These are phyloP conservation scores for Paragyromitra xinjiangensis DNA, from an alignment of 495 filamentous ascomycete genomes.

Conservation along the genomic window DNA sequence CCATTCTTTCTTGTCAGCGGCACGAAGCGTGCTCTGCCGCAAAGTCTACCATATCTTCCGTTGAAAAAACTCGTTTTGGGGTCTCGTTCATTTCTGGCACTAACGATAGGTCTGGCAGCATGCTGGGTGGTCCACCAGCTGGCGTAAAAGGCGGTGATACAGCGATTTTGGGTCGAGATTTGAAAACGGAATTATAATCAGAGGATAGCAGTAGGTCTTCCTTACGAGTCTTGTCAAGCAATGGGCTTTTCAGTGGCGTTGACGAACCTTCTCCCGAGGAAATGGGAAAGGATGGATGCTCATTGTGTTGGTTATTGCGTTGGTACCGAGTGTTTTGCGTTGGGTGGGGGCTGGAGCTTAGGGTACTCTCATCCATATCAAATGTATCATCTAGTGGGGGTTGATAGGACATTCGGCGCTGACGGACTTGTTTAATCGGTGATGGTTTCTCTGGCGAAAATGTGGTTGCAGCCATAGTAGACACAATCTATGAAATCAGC, in stretches of 20 bases:
- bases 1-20: conserved; percentile 21
- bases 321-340: conserved; percentile 14
- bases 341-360: conserved; percentile 27
- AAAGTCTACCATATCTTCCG: conserved; percentile 32
- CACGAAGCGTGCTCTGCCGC: conserved; percentile 18
- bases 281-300: conserved; percentile 20
- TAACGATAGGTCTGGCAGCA: conserved; percentile 37
- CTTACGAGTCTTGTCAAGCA: conserved; percentile 44
- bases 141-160: conserved; percentile 55
- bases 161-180: conserved; percentile 56
- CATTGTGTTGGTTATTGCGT: conserved; percentile 15
- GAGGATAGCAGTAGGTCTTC: conserved; percentile 55
- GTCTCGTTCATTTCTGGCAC: conserved; percentile 40
- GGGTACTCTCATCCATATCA: conserved; percentile 45
- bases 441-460: conserved; percentile 56
- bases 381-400: conserved; percentile 41
- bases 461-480: conserved; percentile 39
- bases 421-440: conserved; percentile 37
- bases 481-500: conserved; percentile 52
- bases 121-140: conserved; percentile 17
- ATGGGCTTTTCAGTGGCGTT: conserved; percentile 33
- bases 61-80: conserved; percentile 32
- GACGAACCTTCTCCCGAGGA: conserved; percentile 13
- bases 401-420: conserved; percentile 27
- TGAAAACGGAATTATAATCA: conserved; percentile 57